Evolutionary conservation across 495 filamentous ascomycete species (phyloP).

Genomic region (Talaromyces stipitatus): DNA sequence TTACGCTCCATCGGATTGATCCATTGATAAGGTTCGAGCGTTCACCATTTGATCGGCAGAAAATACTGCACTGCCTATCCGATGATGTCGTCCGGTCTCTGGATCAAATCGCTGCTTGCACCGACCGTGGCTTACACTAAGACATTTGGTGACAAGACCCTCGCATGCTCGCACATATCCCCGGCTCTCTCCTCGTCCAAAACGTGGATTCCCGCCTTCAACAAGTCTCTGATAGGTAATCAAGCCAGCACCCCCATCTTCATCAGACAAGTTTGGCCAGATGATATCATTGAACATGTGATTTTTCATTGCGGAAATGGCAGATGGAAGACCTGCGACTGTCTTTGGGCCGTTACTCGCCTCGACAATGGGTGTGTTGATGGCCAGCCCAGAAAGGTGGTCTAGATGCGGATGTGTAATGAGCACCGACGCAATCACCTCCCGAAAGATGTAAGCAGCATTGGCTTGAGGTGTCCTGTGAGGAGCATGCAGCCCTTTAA

Average conservation of each 20-base stretch:
- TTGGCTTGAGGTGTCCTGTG: slow-evolving; percentile 59
- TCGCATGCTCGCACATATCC: slow-evolving; percentile 84
- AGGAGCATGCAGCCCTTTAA: slow-evolving; percentile 64
- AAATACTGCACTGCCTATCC: slow-evolving; percentile 44
- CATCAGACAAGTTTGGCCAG: slow-evolving; percentile 95
- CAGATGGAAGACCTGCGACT: slow-evolving; percentile 74
- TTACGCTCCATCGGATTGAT: slow-evolving; percentile 26
- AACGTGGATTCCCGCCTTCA: slow-evolving; percentile 75
- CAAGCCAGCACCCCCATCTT: slow-evolving; percentile 87
- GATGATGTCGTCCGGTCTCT: slow-evolving; percentile 46
- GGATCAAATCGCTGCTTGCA: slow-evolving; percentile 62
- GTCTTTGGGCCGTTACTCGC: slow-evolving; percentile 69
- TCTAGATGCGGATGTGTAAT: slow-evolving; percentile 95
- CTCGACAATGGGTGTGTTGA: slow-evolving; percentile 80
- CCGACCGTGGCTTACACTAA: slow-evolving; percentile 77
- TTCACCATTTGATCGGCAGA: slow-evolving; percentile 18
- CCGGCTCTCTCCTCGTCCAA: slow-evolving; percentile 64
- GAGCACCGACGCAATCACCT: slow-evolving; percentile 76
- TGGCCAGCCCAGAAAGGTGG: slow-evolving; percentile 82
- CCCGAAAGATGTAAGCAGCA: slow-evolving; percentile 66
- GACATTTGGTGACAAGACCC: slow-evolving; percentile 69
- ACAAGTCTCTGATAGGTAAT: slow-evolving; percentile 83
- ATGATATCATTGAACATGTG: slow-evolving; percentile 98
- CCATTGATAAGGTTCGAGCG: slow-evolving; percentile 23
- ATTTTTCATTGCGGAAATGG: slow-evolving; percentile 78